Percentiles rank a stretch among this genome's conserved stretches.
Conservation (phyloP, 495 filamentous ascomycete species). For the Hypoxylon lienhwacheense region DNA sequence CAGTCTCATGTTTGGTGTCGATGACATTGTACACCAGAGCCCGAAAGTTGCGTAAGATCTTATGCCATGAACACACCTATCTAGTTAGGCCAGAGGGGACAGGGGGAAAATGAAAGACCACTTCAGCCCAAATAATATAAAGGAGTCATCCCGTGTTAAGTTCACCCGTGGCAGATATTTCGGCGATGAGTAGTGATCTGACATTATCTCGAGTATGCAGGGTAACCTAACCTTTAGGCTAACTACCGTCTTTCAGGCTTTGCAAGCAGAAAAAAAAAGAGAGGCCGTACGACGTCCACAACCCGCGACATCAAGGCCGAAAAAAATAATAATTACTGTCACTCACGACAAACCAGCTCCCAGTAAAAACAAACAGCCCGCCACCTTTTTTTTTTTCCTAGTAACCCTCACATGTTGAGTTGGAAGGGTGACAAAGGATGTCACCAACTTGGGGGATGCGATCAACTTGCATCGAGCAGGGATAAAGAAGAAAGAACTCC, state of each 20-base stretch:
- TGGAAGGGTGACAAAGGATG: conserved; percentile 7
- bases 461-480: conserved; percentile 29
- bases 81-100: too few relatives aligned
- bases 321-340: conserved; percentile 2
- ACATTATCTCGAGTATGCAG: conserved; percentile 15
- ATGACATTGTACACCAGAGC: neutral
- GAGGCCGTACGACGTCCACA: neutral
- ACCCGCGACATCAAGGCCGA: conserved; percentile 6
- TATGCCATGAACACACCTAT: too few relatives aligned
- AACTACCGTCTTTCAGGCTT: conserved; percentile 27
- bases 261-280: too few relatives aligned
- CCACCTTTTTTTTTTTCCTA: neutral
- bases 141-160: conserved; percentile 9
- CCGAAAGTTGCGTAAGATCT: neutral
- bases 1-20: neutral
- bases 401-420: neutral
- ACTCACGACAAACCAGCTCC: conserved; percentile 15
- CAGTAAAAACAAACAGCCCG: conserved; percentile 7
- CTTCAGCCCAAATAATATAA: too few relatives aligned
- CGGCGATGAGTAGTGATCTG: conserved; percentile 1
- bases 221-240: conserved; percentile 28
- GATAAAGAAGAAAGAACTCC: too few relatives aligned
- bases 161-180: conserved; percentile 8
- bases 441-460: conserved; percentile 5
- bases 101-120: too few relatives aligned